A percentile compares a stretch with the other conserved stretches of the same genome.
These are phyloP conservation scores for Populus ilicifolia DNA, from an alignment of 345 rosid species.

Conservation along the genomic window DNA sequence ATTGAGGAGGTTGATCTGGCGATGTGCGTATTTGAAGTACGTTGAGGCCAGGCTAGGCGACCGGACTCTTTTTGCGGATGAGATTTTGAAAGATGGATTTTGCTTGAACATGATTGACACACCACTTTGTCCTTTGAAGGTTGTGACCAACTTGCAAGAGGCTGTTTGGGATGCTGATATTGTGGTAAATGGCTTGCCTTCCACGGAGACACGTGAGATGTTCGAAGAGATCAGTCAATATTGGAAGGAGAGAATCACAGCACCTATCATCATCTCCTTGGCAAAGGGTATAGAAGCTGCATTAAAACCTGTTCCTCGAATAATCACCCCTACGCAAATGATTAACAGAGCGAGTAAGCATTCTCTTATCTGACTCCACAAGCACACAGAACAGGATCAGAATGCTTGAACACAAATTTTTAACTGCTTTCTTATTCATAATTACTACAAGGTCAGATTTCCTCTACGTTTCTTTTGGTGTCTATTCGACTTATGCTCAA, in stretches of 20 bases:
- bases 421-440: not conserved
- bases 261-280: slow-evolving; percentile 71
- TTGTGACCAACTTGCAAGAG: slow-evolving; percentile 92
- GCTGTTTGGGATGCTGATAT: slow-evolving; percentile 99
- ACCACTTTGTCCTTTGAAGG: slow-evolving; percentile 86
- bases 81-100: slow-evolving; percentile 93
- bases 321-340: slow-evolving; percentile 92
- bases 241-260: slow-evolving; percentile 84
- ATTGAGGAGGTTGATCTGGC: slow-evolving; percentile 80
- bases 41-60: slow-evolving; percentile 97
- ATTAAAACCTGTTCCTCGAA: slow-evolving; percentile 68
- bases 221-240: slow-evolving; percentile 82
- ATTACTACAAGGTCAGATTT: not conserved
- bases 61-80: slow-evolving; percentile 76
- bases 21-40: slow-evolving; percentile 92
- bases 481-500: not conserved
- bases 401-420: not conserved
- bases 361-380: not conserved
- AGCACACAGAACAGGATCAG: not conserved
- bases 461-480: not conserved
- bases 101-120: slow-evolving; percentile 96
- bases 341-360: slow-evolving; percentile 81
- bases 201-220: slow-evolving; percentile 75
- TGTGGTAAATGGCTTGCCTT: slow-evolving; percentile 91
- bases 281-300: slow-evolving; percentile 95